phyloP scores from a whole-genome alignment of 495 filamentous ascomycete genomes.

The Penicillium paxilli region DNA sequence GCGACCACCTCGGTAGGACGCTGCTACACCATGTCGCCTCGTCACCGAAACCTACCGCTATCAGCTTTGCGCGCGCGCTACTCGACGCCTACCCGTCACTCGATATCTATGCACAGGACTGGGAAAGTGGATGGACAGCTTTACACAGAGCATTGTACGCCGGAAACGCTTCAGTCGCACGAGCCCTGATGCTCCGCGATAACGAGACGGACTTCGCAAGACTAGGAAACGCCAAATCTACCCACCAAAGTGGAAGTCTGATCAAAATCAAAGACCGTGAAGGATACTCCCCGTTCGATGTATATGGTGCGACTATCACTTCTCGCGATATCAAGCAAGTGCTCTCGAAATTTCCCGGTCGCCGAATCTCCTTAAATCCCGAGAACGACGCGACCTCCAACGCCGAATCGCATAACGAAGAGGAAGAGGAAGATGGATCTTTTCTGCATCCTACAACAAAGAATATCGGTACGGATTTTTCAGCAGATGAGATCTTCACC shows the following conservation, averaged over 20 bases:
- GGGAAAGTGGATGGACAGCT: slow-evolving; percentile 94
- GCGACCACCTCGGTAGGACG: slow-evolving; percentile 74
- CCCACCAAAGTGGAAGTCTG: slow-evolving; percentile 56
- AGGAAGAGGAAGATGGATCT: slow-evolving; percentile 35
- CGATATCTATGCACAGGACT: slow-evolving; percentile 83
- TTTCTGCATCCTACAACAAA: slow-evolving; percentile 18
- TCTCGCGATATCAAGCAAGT: slow-evolving; percentile 48
- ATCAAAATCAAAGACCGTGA: slow-evolving; percentile 96
- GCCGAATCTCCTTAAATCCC: slow-evolving; percentile 15
- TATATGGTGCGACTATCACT: slow-evolving; percentile 81
- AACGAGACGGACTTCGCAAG: slow-evolving; percentile 56
- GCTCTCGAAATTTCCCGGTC: slow-evolving; percentile 5
- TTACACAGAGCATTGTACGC: slow-evolving; percentile 90
- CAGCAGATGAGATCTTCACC: slow-evolving; percentile 85
- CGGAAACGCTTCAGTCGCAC: slow-evolving; percentile 85
- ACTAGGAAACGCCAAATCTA: slow-evolving; percentile 30
- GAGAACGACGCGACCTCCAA: slow-evolving; percentile 38
- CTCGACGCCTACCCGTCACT: slow-evolving; percentile 72
- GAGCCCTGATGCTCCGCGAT: slow-evolving; percentile 75
- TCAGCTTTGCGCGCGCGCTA: slow-evolving; percentile 72
- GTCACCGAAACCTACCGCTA: slow-evolving; percentile 63
- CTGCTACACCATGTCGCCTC: slow-evolving; percentile 85
- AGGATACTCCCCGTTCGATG: slow-evolving; percentile 90
- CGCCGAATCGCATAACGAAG: slow-evolving; percentile 36
- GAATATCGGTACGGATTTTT: slow-evolving; percentile 38